These are phyloP conservation scores for Polytrichum commune DNA, from an alignment of 225 moss, liverwort and hornwort genomes.

Conservation along the genomic window DNA sequence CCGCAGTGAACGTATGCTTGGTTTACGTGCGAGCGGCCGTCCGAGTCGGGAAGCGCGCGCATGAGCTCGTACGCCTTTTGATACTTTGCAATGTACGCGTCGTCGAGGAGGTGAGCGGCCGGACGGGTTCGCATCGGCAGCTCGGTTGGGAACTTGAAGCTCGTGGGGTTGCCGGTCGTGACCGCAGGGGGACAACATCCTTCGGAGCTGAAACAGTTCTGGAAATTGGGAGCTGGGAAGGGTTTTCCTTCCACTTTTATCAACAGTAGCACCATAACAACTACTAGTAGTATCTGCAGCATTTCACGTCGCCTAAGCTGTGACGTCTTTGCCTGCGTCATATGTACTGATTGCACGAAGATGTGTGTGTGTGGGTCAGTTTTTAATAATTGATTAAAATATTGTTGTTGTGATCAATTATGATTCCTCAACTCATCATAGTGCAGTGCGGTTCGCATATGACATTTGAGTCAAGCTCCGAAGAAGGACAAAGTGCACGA, in stretches of 20 bases:
- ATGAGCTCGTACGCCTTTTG: constrained; percentile 20
- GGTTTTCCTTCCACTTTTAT: constrained; percentile 6
- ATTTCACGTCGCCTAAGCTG: too few relatives aligned
- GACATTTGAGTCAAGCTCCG: too few relatives aligned
- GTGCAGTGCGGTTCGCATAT: too few relatives aligned
- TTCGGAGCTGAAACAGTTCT: not conserved
- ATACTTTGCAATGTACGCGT: constrained; percentile 13
- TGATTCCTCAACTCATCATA: too few relatives aligned
- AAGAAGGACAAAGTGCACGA: too few relatives aligned
- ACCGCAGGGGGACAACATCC: constrained; percentile 4
- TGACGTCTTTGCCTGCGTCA: too few relatives aligned
- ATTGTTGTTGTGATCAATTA: too few relatives aligned
- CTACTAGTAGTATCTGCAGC: too few relatives aligned
- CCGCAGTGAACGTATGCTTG: constrained; percentile 25
- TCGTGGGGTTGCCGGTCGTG: not conserved
- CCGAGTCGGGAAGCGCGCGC: constrained; percentile 15
- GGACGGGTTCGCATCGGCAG: constrained; percentile 10
- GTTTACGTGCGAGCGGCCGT: constrained; percentile 15
- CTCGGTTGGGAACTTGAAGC: not conserved
- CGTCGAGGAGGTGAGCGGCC: constrained; percentile 6
- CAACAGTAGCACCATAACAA: too few relatives aligned
- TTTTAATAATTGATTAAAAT: too few relatives aligned
- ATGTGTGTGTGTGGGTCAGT: too few relatives aligned
- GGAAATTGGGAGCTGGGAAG: constrained; percentile 8
- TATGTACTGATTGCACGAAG: too few relatives aligned